A percentile compares a stretch with the other conserved stretches of the same genome.
These are phyloP conservation scores for Phaeolepiota aurea DNA, from an alignment of 768 basidiomycete species.

Conservation along the genomic window DNA sequence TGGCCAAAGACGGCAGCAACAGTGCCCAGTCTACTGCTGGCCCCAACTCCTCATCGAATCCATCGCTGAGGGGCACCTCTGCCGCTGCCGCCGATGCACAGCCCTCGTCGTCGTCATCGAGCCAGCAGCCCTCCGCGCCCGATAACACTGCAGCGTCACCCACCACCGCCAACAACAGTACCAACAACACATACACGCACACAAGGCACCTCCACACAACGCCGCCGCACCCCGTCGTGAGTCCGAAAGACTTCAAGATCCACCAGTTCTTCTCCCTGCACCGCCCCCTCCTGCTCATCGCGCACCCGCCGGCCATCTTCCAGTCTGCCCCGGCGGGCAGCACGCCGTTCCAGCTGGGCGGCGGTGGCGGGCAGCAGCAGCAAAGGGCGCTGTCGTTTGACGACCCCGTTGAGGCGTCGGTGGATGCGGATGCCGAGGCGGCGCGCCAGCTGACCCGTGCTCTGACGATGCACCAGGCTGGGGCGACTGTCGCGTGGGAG, in stretches of 20 bases:
- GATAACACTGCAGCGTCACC: slow-evolving; percentile 7
- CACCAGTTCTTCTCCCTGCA: slow-evolving; percentile 84
- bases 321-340: slow-evolving; percentile 19
- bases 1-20: background rate
- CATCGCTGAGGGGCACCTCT: background rate
- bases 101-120: background rate
- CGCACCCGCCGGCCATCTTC: slow-evolving; percentile 51
- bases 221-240: slow-evolving; percentile 44
- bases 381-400: slow-evolving; percentile 22
- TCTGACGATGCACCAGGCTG: slow-evolving; percentile 58
- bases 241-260: slow-evolving; percentile 63
- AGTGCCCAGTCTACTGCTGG: background rate
- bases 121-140: background rate
- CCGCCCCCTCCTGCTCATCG: slow-evolving; percentile 66
- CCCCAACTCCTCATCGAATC: background rate
- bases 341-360: slow-evolving; percentile 12
- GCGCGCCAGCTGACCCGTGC: slow-evolving; percentile 75
- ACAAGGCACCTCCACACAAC: slow-evolving; percentile 11
- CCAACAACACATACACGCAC: slow-evolving; percentile 5
- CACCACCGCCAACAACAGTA: slow-evolving; percentile 9
- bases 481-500: slow-evolving; percentile 61
- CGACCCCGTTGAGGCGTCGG: slow-evolving; percentile 38
- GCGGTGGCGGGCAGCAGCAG: slow-evolving; percentile 9
- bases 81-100: background rate
- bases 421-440: slow-evolving; percentile 72